phyloP scores from a whole-genome alignment of 176 grass and related monocot species.

The Dactylis glomerata region DNA sequence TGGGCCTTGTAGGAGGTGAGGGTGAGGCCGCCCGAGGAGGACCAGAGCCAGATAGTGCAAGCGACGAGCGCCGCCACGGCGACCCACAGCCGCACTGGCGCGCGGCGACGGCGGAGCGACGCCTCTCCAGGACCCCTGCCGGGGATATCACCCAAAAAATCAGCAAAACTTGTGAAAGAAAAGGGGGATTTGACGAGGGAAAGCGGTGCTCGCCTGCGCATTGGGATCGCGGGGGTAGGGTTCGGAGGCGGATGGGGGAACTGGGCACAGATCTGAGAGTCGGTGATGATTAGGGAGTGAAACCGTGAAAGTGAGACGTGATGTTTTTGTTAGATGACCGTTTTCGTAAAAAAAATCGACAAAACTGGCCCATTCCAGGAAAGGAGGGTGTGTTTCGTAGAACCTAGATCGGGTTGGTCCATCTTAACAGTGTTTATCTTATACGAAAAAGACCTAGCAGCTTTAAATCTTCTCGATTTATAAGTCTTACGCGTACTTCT shows the following conservation, averaged over 20 bases:
- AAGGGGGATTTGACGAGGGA: background rate
- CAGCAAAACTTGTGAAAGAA: background rate
- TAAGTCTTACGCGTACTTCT: too few relatives aligned
- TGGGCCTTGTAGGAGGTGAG: slow-evolving; percentile 28
- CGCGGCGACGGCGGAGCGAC: slow-evolving; percentile 23
- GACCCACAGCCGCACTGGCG: slow-evolving; percentile 30
- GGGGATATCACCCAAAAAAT: background rate
- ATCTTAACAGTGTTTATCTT: too few relatives aligned
- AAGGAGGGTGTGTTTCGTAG: too few relatives aligned
- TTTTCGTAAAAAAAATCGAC: too few relatives aligned
- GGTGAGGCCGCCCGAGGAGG: slow-evolving; percentile 28
- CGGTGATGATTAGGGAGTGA: background rate
- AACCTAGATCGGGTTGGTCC: too few relatives aligned
- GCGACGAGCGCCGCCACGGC: slow-evolving; percentile 35
- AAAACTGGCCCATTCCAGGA: too few relatives aligned
- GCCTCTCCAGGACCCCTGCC: slow-evolving; percentile 33
- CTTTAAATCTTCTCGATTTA: too few relatives aligned
- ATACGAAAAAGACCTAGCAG: too few relatives aligned
- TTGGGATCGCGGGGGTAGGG: slow-evolving; percentile 21
- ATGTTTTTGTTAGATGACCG: too few relatives aligned
- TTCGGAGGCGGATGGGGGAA: background rate
- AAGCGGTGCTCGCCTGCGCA: slow-evolving; percentile 34
- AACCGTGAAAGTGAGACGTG: too few relatives aligned
- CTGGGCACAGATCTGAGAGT: background rate
- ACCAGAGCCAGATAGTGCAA: slow-evolving; percentile 43